These are phyloP conservation scores for Thielaviopsis euricoi DNA, from an alignment of 2,329 filamentous ascomycete genomes.

Conservation along the genomic window DNA sequence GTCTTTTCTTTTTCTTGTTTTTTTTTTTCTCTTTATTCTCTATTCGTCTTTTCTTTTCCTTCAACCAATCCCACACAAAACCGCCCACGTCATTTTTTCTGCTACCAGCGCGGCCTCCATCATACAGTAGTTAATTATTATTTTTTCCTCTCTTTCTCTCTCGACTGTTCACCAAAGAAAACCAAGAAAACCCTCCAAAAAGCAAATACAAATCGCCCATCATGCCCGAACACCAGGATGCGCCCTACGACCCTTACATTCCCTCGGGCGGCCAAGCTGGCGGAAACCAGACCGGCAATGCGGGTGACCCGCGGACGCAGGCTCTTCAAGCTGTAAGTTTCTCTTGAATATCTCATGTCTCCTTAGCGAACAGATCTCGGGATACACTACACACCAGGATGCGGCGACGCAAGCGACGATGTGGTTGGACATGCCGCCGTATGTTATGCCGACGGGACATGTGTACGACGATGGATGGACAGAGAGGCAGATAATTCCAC, in stretches of 20 bases:
- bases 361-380: neutral
- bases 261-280: constrained; percentile 34
- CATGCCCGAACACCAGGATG: constrained; percentile 35
- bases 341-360: neutral
- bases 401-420: neutral
- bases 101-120: neutral
- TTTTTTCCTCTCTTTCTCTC: neutral
- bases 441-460: neutral
- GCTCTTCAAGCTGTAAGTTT: constrained; percentile 69
- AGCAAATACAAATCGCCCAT: constrained; percentile 13
- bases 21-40: neutral
- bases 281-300: constrained; percentile 25
- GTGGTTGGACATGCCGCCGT: neutral
- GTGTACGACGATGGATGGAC: neutral
- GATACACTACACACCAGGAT: neutral
- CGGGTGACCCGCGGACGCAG: constrained; percentile 35
- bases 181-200: no score
- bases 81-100: neutral
- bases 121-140: no score
- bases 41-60: neutral
- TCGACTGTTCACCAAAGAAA: neutral
- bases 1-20: constrained; percentile 1
- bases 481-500: neutral
- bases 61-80: neutral
- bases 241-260: constrained; percentile 81